Evolutionary conservation across 225 moss, liverwort and hornwort species (phyloP).

Genomic region (Sphagnum contortum): DNA sequence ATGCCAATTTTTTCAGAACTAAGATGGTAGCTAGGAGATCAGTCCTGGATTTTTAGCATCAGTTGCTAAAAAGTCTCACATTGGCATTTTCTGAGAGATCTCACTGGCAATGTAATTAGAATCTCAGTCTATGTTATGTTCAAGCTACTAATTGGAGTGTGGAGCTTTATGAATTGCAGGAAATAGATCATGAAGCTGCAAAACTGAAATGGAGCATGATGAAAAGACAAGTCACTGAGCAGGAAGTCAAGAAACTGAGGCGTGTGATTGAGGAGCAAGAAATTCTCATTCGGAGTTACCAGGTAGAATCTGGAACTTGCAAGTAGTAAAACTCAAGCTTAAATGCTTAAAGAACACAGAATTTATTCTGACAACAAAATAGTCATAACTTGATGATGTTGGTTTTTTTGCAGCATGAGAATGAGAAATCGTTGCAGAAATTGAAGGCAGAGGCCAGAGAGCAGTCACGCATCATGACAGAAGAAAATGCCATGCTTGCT

Average conservation of each 20-base stretch:
- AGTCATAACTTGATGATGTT: background rate
- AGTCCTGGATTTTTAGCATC: no score
- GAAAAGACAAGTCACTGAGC: conserved; percentile 20
- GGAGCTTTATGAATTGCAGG: conserved; percentile 6
- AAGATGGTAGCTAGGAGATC: no score
- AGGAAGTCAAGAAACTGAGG: conserved; percentile 39
- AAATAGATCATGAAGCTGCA: conserved; percentile 31
- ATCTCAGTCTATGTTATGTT: no score
- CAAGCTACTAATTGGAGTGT: no score
- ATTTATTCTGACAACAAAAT: no score
- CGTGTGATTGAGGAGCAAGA: conserved; percentile 66
- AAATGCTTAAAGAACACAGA: background rate
- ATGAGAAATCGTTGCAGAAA: conserved; percentile 62
- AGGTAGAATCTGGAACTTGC: conserved; percentile 20
- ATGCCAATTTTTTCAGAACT: no score
- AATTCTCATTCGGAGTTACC: conserved; percentile 65
- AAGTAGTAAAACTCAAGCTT: background rate
- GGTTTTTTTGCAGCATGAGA: conserved; percentile 38
- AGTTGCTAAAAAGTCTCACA: no score
- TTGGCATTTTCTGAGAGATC: no score
- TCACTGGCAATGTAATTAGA: no score
- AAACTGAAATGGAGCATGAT: conserved; percentile 14
- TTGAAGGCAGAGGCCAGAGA: conserved; percentile 56
- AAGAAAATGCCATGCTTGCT: conserved; percentile 48
- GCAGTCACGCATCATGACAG: conserved; percentile 34